These are phyloP conservation scores for Lactifluus volemus DNA, from an alignment of 768 basidiomycete species.

Conservation along the genomic window DNA sequence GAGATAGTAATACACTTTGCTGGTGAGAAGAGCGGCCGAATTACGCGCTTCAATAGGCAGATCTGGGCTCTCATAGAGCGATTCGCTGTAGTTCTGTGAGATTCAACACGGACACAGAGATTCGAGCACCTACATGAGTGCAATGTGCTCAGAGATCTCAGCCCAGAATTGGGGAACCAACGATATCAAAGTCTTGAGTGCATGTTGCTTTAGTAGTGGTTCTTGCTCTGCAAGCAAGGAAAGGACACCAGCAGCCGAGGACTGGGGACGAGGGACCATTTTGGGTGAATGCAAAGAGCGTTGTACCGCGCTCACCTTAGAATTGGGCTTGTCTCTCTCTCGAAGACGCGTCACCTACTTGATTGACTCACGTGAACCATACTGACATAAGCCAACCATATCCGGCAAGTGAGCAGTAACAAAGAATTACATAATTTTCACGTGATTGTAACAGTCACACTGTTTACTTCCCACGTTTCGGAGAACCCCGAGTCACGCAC, in stretches of 20 bases:
- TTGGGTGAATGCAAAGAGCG: constrained; percentile 21
- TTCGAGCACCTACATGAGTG: constrained; percentile 64
- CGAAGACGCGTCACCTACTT: constrained; percentile 32
- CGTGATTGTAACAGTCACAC: no score
- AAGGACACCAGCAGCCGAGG: constrained; percentile 83
- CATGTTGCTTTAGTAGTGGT: constrained; percentile 81
- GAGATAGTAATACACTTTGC: constrained; percentile 97
- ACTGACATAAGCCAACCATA: not conserved
- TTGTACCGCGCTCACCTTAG: not conserved
- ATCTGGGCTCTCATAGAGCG: constrained; percentile 76
- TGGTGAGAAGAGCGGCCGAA: constrained; percentile 85
- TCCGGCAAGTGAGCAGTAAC: no score
- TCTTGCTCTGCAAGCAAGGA: constrained; percentile 88
- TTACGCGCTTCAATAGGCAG: constrained; percentile 67
- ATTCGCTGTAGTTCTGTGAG: constrained; percentile 50
- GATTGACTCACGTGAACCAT: constrained; percentile 1
- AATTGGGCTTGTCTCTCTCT: not conserved
- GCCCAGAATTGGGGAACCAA: constrained; percentile 96
- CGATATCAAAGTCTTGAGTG: constrained; percentile 70
- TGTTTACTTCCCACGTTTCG: no score
- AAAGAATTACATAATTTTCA: no score
- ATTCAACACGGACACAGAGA: not conserved
- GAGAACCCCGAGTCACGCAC: no score
- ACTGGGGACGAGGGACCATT: constrained; percentile 68
- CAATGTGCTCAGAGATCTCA: constrained; percentile 93